phyloP scores from a whole-genome alignment of 2,329 filamentous ascomycete species.

The Penicillium sclerotigenum region DNA sequence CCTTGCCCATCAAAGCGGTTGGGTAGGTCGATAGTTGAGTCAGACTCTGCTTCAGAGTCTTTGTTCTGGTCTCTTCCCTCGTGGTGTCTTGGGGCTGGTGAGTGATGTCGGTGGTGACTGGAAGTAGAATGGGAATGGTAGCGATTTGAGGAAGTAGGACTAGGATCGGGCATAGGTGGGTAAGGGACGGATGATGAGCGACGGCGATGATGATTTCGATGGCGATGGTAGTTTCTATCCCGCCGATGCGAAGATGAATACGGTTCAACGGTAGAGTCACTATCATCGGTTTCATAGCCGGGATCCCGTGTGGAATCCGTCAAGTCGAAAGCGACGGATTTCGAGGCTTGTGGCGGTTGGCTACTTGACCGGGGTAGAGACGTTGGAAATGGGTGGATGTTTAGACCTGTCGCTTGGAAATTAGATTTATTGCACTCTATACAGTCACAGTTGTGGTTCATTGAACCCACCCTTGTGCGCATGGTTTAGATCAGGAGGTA shows the following conservation, averaged over 20 bases:
- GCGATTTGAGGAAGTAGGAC: slow-evolving; percentile 1
- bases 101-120: slow-evolving; percentile 3
- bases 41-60: slow-evolving; percentile 34
- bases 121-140: slow-evolving; percentile 2
- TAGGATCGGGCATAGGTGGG: slow-evolving; percentile 10
- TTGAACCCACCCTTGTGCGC: slow-evolving; percentile 44
- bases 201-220: slow-evolving; percentile 11
- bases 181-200: slow-evolving; percentile 26
- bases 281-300: slow-evolving; percentile 46
- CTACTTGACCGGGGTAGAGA: slow-evolving; percentile 20
- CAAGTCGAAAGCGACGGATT: slow-evolving; percentile 36
- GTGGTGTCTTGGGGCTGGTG: not conserved
- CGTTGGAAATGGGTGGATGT: slow-evolving; percentile 11
- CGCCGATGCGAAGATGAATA: slow-evolving; percentile 8
- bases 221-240: not conserved
- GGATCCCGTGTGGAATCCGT: slow-evolving; percentile 16
- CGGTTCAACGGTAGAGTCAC: slow-evolving; percentile 35
- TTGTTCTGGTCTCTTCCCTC: not conserved
- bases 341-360: slow-evolving; percentile 26
- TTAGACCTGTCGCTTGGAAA: slow-evolving; percentile 10
- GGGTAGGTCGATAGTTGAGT: slow-evolving; percentile 45
- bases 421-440: slow-evolving; percentile 8
- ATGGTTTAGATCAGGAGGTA: slow-evolving; percentile 37
- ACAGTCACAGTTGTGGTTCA: slow-evolving; percentile 11
- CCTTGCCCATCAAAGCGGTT: slow-evolving; percentile 45